Percentiles rank a stretch among this genome's conserved stretches.
These are phyloP conservation scores for Candida nemodendra DNA, from an alignment of 805 yeast genomes.

Conservation along the genomic window DNA sequence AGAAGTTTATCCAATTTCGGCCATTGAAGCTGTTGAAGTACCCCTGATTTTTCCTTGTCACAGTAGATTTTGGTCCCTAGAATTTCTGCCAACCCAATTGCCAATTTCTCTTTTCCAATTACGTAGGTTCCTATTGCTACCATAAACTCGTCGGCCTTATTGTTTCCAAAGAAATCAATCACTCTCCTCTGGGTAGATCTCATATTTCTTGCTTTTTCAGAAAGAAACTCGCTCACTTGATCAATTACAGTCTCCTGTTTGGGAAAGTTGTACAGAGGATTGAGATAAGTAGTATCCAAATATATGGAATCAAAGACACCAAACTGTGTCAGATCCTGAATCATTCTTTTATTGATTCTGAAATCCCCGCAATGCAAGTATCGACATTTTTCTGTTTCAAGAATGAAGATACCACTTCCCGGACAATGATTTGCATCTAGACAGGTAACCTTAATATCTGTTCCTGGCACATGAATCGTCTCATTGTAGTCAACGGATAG, in stretches of 20 bases:
- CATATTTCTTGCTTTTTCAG: constrained; percentile 27
- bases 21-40: constrained; percentile 47
- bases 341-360: constrained; percentile 59
- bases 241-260: constrained; percentile 67
- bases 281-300: constrained; percentile 87
- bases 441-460: constrained; percentile 51
- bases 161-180: constrained; percentile 34
- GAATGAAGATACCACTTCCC: constrained; percentile 81
- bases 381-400: constrained; percentile 44
- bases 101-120: constrained; percentile 89
- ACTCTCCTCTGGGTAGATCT: constrained; percentile 34
- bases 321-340: constrained; percentile 34
- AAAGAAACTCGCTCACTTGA: constrained; percentile 51
- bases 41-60: constrained; percentile 44
- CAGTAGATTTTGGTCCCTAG: constrained; percentile 57
- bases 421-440: constrained; percentile 96
- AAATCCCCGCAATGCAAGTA: constrained; percentile 93
- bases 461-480: constrained; percentile 39
- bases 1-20: constrained; percentile 40
- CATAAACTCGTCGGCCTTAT: constrained; percentile 33
- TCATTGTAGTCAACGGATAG: constrained; percentile 39
- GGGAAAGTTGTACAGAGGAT: constrained; percentile 75
- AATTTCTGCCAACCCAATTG: constrained; percentile 57
- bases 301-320: constrained; percentile 59
- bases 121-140: constrained; percentile 83